These are phyloP conservation scores for Podospora appendiculata DNA, from an alignment of 495 filamentous ascomycete species.

Conservation along the genomic window DNA sequence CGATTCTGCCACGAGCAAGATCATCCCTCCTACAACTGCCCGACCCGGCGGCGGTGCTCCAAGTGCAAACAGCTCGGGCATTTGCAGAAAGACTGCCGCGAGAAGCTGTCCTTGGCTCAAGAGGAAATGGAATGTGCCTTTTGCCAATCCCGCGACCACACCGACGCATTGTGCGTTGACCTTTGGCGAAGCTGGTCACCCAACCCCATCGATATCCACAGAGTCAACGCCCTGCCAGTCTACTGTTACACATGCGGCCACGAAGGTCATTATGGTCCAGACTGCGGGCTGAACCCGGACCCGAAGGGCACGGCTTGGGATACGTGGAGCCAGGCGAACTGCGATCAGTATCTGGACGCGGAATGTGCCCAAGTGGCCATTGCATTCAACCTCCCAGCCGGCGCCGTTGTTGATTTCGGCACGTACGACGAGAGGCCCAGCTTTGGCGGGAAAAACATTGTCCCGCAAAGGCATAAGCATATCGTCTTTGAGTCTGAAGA, in stretches of 20 bases:
- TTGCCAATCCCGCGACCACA: slow-evolving; percentile 24
- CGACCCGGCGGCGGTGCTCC: slow-evolving; percentile 26
- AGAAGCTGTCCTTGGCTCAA: slow-evolving; percentile 24
- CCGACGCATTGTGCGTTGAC: slow-evolving; percentile 23
- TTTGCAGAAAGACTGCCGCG: slow-evolving; percentile 14
- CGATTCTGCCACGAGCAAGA: slow-evolving; percentile 24
- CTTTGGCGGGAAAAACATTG: slow-evolving; percentile 28
- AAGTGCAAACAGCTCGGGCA: slow-evolving; percentile 36
- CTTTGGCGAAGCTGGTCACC: slow-evolving; percentile 31
- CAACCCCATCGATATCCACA: slow-evolving; percentile 12
- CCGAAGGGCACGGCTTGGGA: slow-evolving; percentile 9
- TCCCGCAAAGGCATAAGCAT: slow-evolving; percentile 29
- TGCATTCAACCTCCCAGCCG: slow-evolving; percentile 6
- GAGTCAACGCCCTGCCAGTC: slow-evolving; percentile 27
- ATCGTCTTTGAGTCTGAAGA: slow-evolving; percentile 31
- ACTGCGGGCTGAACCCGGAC: slow-evolving; percentile 20
- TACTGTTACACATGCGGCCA: slow-evolving; percentile 37
- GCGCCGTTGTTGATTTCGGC: not conserved
- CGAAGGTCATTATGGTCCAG: slow-evolving; percentile 28
- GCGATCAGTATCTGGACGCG: slow-evolving; percentile 28
- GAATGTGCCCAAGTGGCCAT: slow-evolving; percentile 22
- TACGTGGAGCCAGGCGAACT: slow-evolving; percentile 29
- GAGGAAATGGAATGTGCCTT: slow-evolving; percentile 28
- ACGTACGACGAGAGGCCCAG: slow-evolving; percentile 15
- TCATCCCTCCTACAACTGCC: slow-evolving; percentile 28